Conservation (phyloP, 768 basidiomycete genomes). For the Pulveroboletus sp. region DNA sequence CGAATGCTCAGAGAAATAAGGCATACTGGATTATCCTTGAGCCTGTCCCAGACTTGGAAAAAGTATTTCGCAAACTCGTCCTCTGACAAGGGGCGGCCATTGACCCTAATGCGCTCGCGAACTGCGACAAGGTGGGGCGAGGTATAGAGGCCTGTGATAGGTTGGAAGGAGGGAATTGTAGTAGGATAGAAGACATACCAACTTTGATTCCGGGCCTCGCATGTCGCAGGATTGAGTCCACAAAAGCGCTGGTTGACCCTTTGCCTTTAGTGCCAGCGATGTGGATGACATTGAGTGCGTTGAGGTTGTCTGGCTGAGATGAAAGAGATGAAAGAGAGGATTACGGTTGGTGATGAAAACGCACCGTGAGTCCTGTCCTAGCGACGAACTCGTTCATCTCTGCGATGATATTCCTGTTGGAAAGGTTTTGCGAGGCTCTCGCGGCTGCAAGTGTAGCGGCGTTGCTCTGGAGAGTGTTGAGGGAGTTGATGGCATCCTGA, state of each 20-base stretch:
- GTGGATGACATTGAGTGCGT: slow-evolving; percentile 89
- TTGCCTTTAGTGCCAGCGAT: slow-evolving; percentile 99
- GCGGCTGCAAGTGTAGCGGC: slow-evolving; percentile 87
- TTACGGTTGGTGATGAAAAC: neutral
- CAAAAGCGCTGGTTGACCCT: slow-evolving; percentile 94
- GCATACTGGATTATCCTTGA: slow-evolving; percentile 65
- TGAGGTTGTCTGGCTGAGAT: slow-evolving; percentile 74
- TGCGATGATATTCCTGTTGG: slow-evolving; percentile 59
- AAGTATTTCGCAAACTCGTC: slow-evolving; percentile 87
- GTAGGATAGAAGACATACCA: slow-evolving; percentile 46
- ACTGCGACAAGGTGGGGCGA: slow-evolving; percentile 97
- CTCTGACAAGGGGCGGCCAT: slow-evolving; percentile 87
- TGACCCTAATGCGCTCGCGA: slow-evolving; percentile 91
- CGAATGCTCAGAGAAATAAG: neutral
- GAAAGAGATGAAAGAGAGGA: slow-evolving; percentile 11
- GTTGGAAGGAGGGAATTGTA: neutral
- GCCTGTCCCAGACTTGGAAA: slow-evolving; percentile 92
- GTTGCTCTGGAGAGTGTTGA: slow-evolving; percentile 89
- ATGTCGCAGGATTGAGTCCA: slow-evolving; percentile 79
- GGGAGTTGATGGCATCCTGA: slow-evolving; percentile 64
- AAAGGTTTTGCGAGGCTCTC: slow-evolving; percentile 63
- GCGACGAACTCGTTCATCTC: slow-evolving; percentile 90
- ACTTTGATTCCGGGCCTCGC: slow-evolving; percentile 75
- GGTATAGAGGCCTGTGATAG: slow-evolving; percentile 78
- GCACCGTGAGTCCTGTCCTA: slow-evolving; percentile 83